These are phyloP conservation scores for Xylariomycetidae sp. DNA, from an alignment of 2,329 filamentous ascomycete species.

Conservation along the genomic window DNA sequence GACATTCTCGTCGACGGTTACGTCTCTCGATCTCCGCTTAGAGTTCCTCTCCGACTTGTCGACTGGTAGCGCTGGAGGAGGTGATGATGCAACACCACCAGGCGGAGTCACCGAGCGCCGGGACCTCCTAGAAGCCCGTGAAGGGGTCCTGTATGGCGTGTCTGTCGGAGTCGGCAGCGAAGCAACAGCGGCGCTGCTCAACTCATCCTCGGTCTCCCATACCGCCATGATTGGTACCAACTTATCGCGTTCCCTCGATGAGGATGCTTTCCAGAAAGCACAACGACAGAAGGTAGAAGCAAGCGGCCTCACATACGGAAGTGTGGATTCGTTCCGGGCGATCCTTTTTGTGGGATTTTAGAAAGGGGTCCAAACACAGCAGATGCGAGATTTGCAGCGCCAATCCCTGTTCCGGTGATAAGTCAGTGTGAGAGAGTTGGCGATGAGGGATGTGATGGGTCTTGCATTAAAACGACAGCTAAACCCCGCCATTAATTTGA, in stretches of 20 bases:
- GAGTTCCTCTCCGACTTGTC: constrained; percentile 39
- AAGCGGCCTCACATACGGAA: constrained; percentile 7
- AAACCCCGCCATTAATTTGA: too few relatives aligned
- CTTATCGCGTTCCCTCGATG: constrained; percentile 10
- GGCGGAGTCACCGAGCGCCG: constrained; percentile 65
- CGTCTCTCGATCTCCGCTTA: constrained; percentile 54
- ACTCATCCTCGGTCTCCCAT: constrained; percentile 63
- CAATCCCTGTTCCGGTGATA: too few relatives aligned
- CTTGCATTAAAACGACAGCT: too few relatives aligned
- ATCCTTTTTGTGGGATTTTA: constrained; percentile 13
- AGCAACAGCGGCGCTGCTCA: constrained; percentile 49
- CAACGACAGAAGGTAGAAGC: constrained; percentile 6
- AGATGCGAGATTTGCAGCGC: too few relatives aligned
- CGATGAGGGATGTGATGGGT: too few relatives aligned
- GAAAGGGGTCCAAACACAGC: constrained; percentile 14
- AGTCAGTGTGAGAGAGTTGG: too few relatives aligned
- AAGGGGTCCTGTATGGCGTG: constrained; percentile 69
- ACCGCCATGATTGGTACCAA: constrained; percentile 39
- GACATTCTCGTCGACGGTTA: constrained; percentile 62
- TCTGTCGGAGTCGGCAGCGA: constrained; percentile 66
- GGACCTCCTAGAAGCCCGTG: constrained; percentile 57
- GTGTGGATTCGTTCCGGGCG: constrained; percentile 4
- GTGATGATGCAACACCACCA: constrained; percentile 51
- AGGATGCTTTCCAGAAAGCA: constrained; percentile 10
- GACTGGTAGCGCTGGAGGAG: constrained; percentile 41